Conservation (phyloP, 768 basidiomycete species). For the Phaffia tasmanica region DNA sequence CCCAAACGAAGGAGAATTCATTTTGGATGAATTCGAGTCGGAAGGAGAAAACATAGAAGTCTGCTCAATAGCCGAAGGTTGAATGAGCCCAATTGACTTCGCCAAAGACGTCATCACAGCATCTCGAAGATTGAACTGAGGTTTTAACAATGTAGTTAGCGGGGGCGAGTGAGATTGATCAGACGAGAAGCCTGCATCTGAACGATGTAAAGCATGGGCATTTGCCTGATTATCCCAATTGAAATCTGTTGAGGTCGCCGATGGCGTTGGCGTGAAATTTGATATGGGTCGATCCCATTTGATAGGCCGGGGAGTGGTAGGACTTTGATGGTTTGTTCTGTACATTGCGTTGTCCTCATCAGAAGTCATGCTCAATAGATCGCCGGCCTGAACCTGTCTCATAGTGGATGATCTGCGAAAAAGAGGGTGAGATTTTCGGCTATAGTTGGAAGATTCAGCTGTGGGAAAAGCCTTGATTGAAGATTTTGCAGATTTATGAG, state of each 20-base stretch:
- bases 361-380: constrained; percentile 40
- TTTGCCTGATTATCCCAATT: too few species aligned
- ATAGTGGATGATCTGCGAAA: constrained; percentile 14
- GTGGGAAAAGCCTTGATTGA: neutral
- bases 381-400: constrained; percentile 38
- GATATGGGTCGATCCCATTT: constrained; percentile 44
- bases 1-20: neutral
- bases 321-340: constrained; percentile 27
- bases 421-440: constrained; percentile 17
- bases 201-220: too few species aligned
- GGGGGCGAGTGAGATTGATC: constrained; percentile 34
- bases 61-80: constrained; percentile 48
- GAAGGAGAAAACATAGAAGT: constrained; percentile 31
- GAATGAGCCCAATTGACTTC: constrained; percentile 86
- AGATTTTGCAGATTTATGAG: neutral
- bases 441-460: neutral
- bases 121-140: constrained; percentile 83
- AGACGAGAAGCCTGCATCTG: constrained; percentile 40
- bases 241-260: too few species aligned
- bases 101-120: constrained; percentile 97
- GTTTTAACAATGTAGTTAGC: neutral
- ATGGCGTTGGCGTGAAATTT: too few species aligned
- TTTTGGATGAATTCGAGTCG: constrained; percentile 1
- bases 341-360: constrained; percentile 34
- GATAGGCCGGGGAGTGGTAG: constrained; percentile 34